A percentile compares a stretch with the other conserved stretches of the same genome.
Conservation (phyloP, 169 alveolate genomes). For the Babesia bigemina region DNA sequence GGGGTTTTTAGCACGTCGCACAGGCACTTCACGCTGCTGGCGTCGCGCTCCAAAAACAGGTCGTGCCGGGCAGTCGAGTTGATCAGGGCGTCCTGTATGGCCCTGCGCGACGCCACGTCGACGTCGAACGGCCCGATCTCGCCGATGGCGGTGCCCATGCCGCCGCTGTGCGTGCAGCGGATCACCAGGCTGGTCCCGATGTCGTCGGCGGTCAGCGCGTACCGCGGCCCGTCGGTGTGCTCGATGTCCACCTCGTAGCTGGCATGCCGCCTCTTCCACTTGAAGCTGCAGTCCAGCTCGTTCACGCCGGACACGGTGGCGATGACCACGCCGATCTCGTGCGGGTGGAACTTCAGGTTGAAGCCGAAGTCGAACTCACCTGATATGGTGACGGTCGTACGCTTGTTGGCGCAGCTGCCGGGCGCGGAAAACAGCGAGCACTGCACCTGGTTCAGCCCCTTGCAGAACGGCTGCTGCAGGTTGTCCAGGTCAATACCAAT, state of each 20-base stretch:
- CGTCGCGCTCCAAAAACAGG: constrained; percentile 32
- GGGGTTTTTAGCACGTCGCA: not conserved
- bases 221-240: constrained; percentile 40
- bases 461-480: constrained; percentile 59
- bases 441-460: constrained; percentile 44
- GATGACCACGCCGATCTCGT: constrained; percentile 54
- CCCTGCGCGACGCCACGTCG: constrained; percentile 57
- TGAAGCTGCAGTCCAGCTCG: constrained; percentile 28
- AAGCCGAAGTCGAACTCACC: constrained; percentile 56
- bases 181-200: constrained; percentile 61
- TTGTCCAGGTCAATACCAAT: constrained; percentile 45
- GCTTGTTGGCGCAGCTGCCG: constrained; percentile 47
- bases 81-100: constrained; percentile 65
- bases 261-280: constrained; percentile 50
- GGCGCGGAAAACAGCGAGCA: constrained; percentile 61
- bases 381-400: constrained; percentile 33
- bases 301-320: constrained; percentile 47
- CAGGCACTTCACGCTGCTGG: not conserved
- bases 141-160: constrained; percentile 49
- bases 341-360: constrained; percentile 57
- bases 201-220: constrained; percentile 64
- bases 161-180: constrained; percentile 29
- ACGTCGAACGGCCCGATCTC: constrained; percentile 70
- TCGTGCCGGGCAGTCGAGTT: constrained; percentile 51
- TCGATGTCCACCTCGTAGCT: constrained; percentile 47